Evolutionary conservation across 169 alveolate genomes (phyloP), one percentile per base, ranked within the genome.

Genomic region (Cryptosporidium viatorum): DNA sequence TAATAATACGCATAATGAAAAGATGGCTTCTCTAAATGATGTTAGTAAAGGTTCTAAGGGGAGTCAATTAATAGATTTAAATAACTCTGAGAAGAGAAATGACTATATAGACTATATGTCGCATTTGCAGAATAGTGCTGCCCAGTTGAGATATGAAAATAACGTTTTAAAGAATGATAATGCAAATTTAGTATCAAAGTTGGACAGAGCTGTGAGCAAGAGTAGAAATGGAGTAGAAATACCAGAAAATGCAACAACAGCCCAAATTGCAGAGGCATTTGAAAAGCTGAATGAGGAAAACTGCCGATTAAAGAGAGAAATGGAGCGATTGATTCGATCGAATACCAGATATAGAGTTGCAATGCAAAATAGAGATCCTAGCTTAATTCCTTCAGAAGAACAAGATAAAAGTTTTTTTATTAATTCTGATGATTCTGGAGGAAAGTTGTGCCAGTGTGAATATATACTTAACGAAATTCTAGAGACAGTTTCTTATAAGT

Each of bases 291-390:
- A 43, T 45, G 75, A 65, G 10, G 89, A 80, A 41, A 80, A 80
- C 26, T 62, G 73, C 39, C 39, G 29, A 48, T 43, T 80, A 23
- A 80, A 80, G 62, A 80, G 89, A 23, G 89, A 80, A 31, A 80
- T 80, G 89, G 89, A 80, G n/a, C 89, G 75, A 1, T 48, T 80
- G 14, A 80, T 80, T 8, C 73, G 89, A n/a, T 59, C 73, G 10
- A 80, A 80, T 29, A 80, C 73, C 12, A 80, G 89, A 62, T 62
- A 43, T 31, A 80, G 70, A n/a, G 59, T 65, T 33, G 89, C 89
- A 8, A 43, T 80, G 89, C 89, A 80, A 80, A 80, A 80, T 31
- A 80, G 51, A 21, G 89, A 80, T 59, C 89, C 89, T n/a, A 65
- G 80, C 37, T 45, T 62, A 31, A 62, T 80, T 29, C 75, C 89